Base-by-base conservation (phyloP, 2,329 filamentous ascomycete species). In the Phaeosphaeria sp. region DNA sequence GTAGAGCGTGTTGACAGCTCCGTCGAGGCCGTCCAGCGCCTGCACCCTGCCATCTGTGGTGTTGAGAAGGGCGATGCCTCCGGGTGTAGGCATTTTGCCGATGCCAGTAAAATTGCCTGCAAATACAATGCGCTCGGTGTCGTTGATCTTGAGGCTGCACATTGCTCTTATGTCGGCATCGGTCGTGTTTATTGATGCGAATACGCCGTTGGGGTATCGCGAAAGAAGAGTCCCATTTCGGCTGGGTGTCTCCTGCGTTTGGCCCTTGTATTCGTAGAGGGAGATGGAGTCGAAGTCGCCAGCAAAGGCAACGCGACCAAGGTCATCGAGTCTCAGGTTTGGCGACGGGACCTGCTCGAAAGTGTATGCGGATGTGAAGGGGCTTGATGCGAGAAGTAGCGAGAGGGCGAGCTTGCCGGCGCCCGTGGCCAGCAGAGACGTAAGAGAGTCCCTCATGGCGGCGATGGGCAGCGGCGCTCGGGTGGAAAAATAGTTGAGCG, bases 91-190 rank as follows among this genome's bases (percentile, higher is more conserved):
- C 55, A 89, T 84, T 57, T 88, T 88, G 57, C 89, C 91, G 61
- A 99, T 80, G 75, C 92, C 96, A 30, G 95, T 98, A 75, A 99
- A 99, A 80, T 98, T 98, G 48, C 95, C 95, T 55, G 91, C 95
- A 17, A 99, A 85, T 48, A 98, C 86, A 25, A 98, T 86, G 42
- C 90, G 89, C n/a, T 86, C 82, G 55, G 83, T 84, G 63, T 91
- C 90, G 76, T 91, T 85, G 56, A 84, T 82, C 51, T 87, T 83
- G 68, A 94, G 91, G 20, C 89, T 81, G 80, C 95, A 99, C 91
- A 99, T 95, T 63, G 92, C 85, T 72, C 89, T 86, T 72, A 99
- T 97, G 49, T 90, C 88, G 56, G 90, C 93, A 78, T 98, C 92
- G 45, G 93, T 89, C 42, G 87, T 84, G 52, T 89, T 86, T 49